Conservation (phyloP, 2,329 filamentous ascomycete genomes). For the Myriosclerotinia duriaeana region DNA sequence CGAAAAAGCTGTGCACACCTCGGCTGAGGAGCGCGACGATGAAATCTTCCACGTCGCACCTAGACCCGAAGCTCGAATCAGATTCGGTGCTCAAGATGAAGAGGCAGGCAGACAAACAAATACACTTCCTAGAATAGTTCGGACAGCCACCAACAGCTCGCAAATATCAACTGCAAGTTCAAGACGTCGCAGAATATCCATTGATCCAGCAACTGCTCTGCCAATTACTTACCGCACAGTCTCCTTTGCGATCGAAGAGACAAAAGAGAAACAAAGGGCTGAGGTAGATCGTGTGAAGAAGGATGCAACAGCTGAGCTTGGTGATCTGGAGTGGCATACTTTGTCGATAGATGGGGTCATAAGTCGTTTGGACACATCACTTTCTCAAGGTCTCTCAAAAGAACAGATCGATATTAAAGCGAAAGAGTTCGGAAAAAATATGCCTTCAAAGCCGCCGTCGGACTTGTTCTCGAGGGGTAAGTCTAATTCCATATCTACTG, state of each 20-base stretch:
- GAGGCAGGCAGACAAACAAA: slow-evolving; percentile 17
- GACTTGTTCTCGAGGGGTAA: slow-evolving; percentile 50
- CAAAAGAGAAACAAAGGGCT: slow-evolving; percentile 48
- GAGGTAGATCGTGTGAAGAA: slow-evolving; percentile 46
- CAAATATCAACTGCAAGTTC: slow-evolving; percentile 26
- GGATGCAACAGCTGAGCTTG: slow-evolving; percentile 52
- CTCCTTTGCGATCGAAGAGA: slow-evolving; percentile 57
- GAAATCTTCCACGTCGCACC: slow-evolving; percentile 26
- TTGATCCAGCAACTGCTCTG: slow-evolving; percentile 46
- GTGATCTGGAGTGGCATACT: slow-evolving; percentile 66
- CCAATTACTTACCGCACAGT: slow-evolving; percentile 55
- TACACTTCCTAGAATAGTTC: slow-evolving; percentile 21
- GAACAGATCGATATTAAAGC: slow-evolving; percentile 55
- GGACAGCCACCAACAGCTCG: slow-evolving; percentile 29
- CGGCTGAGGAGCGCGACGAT: slow-evolving; percentile 19
- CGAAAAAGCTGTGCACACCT: slow-evolving; percentile 17
- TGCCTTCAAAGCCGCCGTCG: slow-evolving; percentile 63
- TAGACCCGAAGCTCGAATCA: slow-evolving; percentile 25
- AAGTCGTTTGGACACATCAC: slow-evolving; percentile 55
- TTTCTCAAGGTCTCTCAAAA: slow-evolving; percentile 56
- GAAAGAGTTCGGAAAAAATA: slow-evolving; percentile 63
- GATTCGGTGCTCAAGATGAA: slow-evolving; percentile 26
- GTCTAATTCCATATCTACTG: background rate
- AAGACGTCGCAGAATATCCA: slow-evolving; percentile 30
- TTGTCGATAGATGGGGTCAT: slow-evolving; percentile 57